Conservation (phyloP, 495 filamentous ascomycete species). For the Talaromyces wortmannii region DNA sequence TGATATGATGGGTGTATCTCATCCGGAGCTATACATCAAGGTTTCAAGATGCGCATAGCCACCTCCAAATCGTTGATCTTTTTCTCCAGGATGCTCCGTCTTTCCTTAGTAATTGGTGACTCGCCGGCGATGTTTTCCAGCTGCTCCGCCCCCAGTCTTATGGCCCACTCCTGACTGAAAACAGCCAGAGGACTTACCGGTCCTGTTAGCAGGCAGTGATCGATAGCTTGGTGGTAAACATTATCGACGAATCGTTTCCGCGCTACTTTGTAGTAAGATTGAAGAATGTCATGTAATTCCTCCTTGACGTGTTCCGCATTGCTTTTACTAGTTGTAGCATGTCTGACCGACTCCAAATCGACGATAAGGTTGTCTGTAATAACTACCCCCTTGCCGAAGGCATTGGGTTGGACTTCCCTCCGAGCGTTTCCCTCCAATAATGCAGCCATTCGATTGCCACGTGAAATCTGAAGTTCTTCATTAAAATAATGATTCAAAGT, state of each 20-base stretch:
- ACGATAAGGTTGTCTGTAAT: background rate
- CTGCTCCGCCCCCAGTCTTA: slow-evolving; percentile 22
- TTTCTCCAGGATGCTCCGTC: slow-evolving; percentile 24
- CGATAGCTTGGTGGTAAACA: slow-evolving; percentile 37
- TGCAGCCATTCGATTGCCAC: slow-evolving; percentile 1
- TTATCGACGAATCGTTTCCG: slow-evolving; percentile 50
- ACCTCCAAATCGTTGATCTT: slow-evolving; percentile 34
- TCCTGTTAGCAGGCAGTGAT: slow-evolving; percentile 26
- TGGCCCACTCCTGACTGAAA: slow-evolving; percentile 23
- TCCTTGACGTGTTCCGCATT: slow-evolving; percentile 40
- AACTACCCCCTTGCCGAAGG: background rate
- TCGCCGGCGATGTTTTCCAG: slow-evolving; percentile 43
- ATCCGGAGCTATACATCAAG: slow-evolving; percentile 1
- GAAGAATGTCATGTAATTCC: slow-evolving; percentile 51
- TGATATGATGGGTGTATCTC: slow-evolving; percentile 1
- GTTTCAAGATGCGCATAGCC: slow-evolving; percentile 22
- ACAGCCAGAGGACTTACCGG: slow-evolving; percentile 23
- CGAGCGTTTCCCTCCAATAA: background rate
- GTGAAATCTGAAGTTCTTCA: slow-evolving; percentile 22
- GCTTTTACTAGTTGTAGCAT: slow-evolving; percentile 16
- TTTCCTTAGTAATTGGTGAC: slow-evolving; percentile 16
- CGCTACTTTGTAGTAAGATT: slow-evolving; percentile 55
- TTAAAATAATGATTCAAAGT: slow-evolving; percentile 51
- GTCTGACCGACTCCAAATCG: background rate
- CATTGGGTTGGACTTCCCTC: background rate